A percentile compares a stretch with the other conserved stretches of the same genome.
Conservation (phyloP, 192 early-diverging fungal genomes). For the Pilaira anomala region DNA sequence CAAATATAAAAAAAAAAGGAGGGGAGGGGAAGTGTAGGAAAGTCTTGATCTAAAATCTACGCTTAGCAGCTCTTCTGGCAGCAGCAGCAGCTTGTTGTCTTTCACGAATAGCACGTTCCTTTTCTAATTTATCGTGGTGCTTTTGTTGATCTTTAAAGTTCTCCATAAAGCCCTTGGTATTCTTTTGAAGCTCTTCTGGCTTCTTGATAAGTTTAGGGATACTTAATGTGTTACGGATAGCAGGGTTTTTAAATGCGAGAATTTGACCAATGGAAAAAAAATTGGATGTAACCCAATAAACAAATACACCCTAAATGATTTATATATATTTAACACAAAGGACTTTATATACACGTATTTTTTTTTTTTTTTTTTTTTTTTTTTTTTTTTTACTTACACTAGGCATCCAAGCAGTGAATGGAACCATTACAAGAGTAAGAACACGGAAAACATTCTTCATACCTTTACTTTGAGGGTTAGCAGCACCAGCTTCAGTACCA, state of each 20-base stretch:
- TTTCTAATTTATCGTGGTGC: constrained; percentile 28
- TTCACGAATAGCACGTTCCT: constrained; percentile 35
- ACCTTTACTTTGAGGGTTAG: constrained; percentile 35
- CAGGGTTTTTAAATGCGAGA: constrained; percentile 54
- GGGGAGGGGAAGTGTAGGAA: too few relatives aligned
- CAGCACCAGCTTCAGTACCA: constrained; percentile 39
- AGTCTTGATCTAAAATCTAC: constrained; percentile 35
- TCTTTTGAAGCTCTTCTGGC: constrained; percentile 40
- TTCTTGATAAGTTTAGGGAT: constrained; percentile 56
- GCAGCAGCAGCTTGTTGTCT: constrained; percentile 37
- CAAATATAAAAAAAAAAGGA: too few relatives aligned
- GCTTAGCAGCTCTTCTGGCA: constrained; percentile 34
- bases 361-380: too few relatives aligned
- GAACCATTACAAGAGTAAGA: constrained; percentile 41
- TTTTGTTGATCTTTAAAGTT: constrained; percentile 42
- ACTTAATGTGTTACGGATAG: constrained; percentile 52
- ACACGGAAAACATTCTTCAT: constrained; percentile 49
- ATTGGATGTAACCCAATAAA: constrained; percentile 85
- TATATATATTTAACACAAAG: constrained; percentile 24
- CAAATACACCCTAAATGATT: constrained; percentile 63
- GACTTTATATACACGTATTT: constrained; percentile 21
- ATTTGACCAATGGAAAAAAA: constrained; percentile 68
- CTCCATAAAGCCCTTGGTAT: constrained; percentile 42
- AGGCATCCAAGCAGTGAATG: constrained; percentile 50
- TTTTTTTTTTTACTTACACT: constrained; percentile 34